Percentiles rank a stretch among this genome's conserved stretches.
phyloP scores from a whole-genome alignment of 2,329 filamentous ascomycete genomes.

The Penicillium brasilianum region DNA sequence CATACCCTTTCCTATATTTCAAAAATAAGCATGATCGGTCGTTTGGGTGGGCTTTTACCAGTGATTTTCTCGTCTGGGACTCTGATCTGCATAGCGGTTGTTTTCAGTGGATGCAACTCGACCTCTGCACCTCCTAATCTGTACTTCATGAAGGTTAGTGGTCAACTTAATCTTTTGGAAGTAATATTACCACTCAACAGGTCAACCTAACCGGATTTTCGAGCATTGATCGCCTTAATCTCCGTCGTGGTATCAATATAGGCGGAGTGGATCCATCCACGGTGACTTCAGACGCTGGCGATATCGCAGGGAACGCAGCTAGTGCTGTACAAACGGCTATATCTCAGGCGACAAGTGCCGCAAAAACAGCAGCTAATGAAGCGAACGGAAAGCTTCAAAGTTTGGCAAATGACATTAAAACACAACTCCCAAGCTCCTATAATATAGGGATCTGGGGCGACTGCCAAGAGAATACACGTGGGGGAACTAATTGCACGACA shows the following conservation, averaged over 20 bases:
- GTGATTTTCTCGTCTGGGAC: conserved; percentile 2
- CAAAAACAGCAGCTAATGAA: not conserved
- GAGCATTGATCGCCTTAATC: not conserved
- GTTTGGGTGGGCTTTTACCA: conserved; percentile 4
- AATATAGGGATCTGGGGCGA: not conserved
- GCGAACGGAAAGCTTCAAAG: not conserved
- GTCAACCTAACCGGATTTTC: conserved; percentile 1
- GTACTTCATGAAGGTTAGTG: conserved; percentile 1
- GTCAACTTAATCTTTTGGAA: not conserved
- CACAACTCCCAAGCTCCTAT: not conserved
- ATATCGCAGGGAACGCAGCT: conserved; percentile 1
- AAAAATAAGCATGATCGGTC: not conserved
- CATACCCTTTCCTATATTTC: not conserved
- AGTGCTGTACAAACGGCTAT: not conserved
- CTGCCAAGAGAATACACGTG: not conserved
- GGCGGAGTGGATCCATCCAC: not conserved
- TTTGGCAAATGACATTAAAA: not conserved
- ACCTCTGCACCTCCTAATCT: not conserved
- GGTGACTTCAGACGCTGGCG: not conserved
- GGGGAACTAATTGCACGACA: not conserved
- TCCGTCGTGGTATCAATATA: conserved; percentile 2
- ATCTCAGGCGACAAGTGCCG: not conserved
- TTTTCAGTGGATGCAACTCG: conserved; percentile 1
- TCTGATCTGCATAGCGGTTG: conserved; percentile 1
- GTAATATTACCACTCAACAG: not conserved